These are phyloP conservation scores for Xylariaceae sp. DNA, from an alignment of 2,329 filamentous ascomycete genomes.

Conservation along the genomic window DNA sequence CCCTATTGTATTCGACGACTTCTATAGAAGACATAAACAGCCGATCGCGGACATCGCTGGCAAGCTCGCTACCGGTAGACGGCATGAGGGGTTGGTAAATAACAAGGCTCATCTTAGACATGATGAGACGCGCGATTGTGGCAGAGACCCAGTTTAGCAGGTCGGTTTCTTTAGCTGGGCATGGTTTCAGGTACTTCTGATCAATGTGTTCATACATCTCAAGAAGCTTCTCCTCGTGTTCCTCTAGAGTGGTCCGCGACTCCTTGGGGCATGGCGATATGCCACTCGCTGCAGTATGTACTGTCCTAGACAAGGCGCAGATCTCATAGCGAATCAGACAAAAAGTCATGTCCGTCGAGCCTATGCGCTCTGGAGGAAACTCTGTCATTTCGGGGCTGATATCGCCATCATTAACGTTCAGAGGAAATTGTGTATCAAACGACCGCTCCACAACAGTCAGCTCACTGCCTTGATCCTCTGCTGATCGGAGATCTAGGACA, in stretches of 20 bases:
- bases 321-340: conserved; percentile 53
- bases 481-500: conserved; percentile 64
- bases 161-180: conserved; percentile 52
- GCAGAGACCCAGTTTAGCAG: conserved; percentile 59
- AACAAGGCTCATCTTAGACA: conserved; percentile 61
- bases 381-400: conserved; percentile 55
- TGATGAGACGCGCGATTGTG: conserved; percentile 56
- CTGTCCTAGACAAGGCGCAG: conserved; percentile 47
- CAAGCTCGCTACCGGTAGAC: conserved; percentile 45
- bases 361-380: conserved; percentile 54
- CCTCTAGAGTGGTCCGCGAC: conserved; percentile 46
- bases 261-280: conserved; percentile 43
- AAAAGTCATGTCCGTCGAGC: conserved; percentile 61
- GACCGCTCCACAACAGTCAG: conserved; percentile 52
- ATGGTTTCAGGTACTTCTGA: conserved; percentile 59
- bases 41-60: conserved; percentile 49
- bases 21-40: conserved; percentile 60
- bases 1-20: conserved; percentile 62
- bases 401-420: conserved; percentile 64
- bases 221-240: conserved; percentile 54
- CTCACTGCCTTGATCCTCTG: conserved; percentile 64
- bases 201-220: conserved; percentile 58
- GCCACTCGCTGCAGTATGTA: conserved; percentile 48
- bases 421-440: conserved; percentile 61
- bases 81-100: conserved; percentile 61